These are phyloP conservation scores for Penicillium angulare DNA, from an alignment of 495 filamentous ascomycete genomes.

Conservation along the genomic window DNA sequence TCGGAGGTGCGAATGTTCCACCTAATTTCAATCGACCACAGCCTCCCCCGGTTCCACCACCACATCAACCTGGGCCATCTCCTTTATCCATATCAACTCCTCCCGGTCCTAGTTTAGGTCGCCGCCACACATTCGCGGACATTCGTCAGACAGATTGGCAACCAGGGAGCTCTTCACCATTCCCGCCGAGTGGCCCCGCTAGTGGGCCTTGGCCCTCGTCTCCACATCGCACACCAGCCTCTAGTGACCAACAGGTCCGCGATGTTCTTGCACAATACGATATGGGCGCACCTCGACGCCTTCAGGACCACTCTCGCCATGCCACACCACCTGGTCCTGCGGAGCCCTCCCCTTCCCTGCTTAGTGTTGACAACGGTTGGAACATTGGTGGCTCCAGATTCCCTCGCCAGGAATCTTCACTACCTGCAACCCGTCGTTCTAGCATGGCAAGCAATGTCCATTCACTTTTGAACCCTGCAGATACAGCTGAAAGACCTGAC, in stretches of 20 bases:
- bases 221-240: constrained; percentile 63
- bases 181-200: constrained; percentile 34
- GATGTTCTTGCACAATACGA: constrained; percentile 83
- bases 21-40: constrained; percentile 64
- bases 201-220: constrained; percentile 80
- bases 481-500: constrained; percentile 69
- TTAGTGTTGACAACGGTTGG: constrained; percentile 58
- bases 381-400: constrained; percentile 48
- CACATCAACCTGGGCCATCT: constrained; percentile 65
- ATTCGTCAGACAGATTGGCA: constrained; percentile 91
- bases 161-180: constrained; percentile 64
- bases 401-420: constrained; percentile 43
- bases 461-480: constrained; percentile 80
- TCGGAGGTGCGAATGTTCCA: constrained; percentile 70
- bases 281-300: constrained; percentile 58
- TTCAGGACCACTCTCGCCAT: constrained; percentile 62
- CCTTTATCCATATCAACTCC: constrained; percentile 77
- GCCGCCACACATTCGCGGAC: constrained; percentile 93
- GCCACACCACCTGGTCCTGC: constrained; percentile 63
- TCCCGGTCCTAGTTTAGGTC: constrained; percentile 66
- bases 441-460: constrained; percentile 79
- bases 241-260: constrained; percentile 75
- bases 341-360: constrained; percentile 46
- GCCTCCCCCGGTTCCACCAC: constrained; percentile 64
- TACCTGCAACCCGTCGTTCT: constrained; percentile 65